A percentile compares a stretch with the other conserved stretches of the same genome.
Conservation (phyloP, 2,329 filamentous ascomycete species). For the Cladophialophora psammophila region DNA sequence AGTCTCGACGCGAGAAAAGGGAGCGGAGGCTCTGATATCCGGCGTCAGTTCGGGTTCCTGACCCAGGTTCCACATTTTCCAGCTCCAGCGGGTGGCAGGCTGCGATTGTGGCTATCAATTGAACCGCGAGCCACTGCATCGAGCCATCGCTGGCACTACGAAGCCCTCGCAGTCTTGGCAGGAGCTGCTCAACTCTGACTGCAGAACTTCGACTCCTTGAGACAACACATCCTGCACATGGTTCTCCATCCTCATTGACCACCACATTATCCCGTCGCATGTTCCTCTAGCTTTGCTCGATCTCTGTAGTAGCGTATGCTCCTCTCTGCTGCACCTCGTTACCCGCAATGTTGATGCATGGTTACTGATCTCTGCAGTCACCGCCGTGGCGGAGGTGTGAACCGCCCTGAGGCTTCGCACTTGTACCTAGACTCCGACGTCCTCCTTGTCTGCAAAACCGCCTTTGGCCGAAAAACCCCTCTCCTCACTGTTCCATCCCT, state of each 20-base stretch:
- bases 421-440: constrained; percentile 8
- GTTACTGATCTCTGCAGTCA: constrained; percentile 27
- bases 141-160: background rate
- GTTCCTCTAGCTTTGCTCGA: constrained; percentile 16
- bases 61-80: constrained; percentile 6
- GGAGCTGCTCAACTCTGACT: constrained; percentile 17
- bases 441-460: background rate
- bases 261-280: constrained; percentile 20
- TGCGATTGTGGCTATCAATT: constrained; percentile 13
- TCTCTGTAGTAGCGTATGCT: constrained; percentile 20
- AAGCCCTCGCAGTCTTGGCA: constrained; percentile 21
- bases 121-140: background rate
- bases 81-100: constrained; percentile 18
- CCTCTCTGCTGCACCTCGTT: background rate
- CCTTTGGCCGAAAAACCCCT: constrained; percentile 3
- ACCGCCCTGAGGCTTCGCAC: constrained; percentile 26
- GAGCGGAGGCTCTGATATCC: background rate
- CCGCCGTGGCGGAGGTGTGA: constrained; percentile 33
- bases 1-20: background rate
- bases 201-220: constrained; percentile 16
- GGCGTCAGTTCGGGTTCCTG: constrained; percentile 1
- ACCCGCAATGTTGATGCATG: constrained; percentile 1
- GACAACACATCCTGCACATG: constrained; percentile 21
- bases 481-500: background rate
- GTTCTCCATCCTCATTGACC: constrained; percentile 18